Conservation (phyloP, 768 basidiomycete genomes). For the Neoboletus brunneissimus region DNA sequence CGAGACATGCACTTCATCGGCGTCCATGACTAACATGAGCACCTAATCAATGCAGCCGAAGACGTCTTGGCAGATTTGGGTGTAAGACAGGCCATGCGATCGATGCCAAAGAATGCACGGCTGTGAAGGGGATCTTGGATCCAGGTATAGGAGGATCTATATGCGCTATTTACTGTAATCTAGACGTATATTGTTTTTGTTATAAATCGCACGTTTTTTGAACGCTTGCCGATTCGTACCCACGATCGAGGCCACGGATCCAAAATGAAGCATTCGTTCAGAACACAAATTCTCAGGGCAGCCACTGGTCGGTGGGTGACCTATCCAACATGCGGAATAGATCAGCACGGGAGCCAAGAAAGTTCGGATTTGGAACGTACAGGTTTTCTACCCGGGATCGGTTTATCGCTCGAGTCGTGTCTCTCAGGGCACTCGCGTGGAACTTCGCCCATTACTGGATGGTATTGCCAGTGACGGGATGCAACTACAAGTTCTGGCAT, state of each 20-base stretch:
- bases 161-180: not conserved
- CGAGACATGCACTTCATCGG: not conserved
- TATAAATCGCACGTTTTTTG: not conserved
- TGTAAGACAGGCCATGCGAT: conserved; percentile 74
- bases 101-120: conserved; percentile 67
- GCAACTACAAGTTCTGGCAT: too few species aligned
- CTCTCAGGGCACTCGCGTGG: not conserved
- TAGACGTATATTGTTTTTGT: not conserved
- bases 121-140: conserved; percentile 37
- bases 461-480: too few species aligned
- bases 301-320: not conserved
- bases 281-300: not conserved
- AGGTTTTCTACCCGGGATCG: not conserved
- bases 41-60: conserved; percentile 44
- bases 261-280: not conserved
- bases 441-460: too few species aligned
- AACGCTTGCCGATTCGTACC: not conserved
- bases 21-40: not conserved
- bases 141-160: not conserved
- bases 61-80: conserved; percentile 77
- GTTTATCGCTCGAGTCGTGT: too few species aligned
- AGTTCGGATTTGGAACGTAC: not conserved
- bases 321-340: too few species aligned
- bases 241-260: not conserved
- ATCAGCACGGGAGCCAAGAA: not conserved